These are phyloP conservation scores for Clonostachys sp. DNA, from an alignment of 2,329 filamentous ascomycete genomes.

Conservation along the genomic window DNA sequence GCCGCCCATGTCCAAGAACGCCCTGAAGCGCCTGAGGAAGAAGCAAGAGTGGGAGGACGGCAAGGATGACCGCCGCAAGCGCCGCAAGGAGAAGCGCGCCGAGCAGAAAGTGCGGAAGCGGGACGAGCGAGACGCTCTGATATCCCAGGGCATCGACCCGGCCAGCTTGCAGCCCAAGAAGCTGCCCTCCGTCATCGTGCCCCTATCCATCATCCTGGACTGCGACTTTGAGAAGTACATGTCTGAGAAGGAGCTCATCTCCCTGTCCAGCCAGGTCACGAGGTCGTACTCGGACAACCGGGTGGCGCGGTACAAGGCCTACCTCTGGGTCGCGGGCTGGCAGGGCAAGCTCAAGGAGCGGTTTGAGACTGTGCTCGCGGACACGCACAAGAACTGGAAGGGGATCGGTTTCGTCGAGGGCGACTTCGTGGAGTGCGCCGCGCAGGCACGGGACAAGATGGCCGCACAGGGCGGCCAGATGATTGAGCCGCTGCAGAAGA, in stretches of 20 bases:
- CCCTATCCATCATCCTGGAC: conserved; percentile 80
- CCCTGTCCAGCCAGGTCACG: conserved; percentile 78
- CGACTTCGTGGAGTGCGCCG: conserved; percentile 68
- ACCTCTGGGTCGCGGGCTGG: conserved; percentile 77
- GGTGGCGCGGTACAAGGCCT: conserved; percentile 59
- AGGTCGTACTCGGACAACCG: conserved; percentile 87
- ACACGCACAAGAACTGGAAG: conserved; percentile 75
- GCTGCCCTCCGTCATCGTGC: conserved; percentile 50
- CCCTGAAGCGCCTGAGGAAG: conserved; percentile 73
- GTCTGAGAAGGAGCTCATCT: conserved; percentile 80
- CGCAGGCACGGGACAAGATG: conserved; percentile 67
- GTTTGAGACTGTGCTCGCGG: conserved; percentile 70
- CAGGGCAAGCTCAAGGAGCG: conserved; percentile 69
- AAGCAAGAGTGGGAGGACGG: conserved; percentile 72
- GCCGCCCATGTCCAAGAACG: conserved; percentile 70
- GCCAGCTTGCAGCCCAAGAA: conserved; percentile 23
- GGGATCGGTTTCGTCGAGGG: conserved; percentile 68
- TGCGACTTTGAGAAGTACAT: conserved; percentile 91
- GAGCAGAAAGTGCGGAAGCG: conserved; percentile 41
- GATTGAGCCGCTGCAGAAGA: conserved; percentile 49
- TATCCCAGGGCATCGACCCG: conserved; percentile 41
- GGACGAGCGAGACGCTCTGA: conserved; percentile 41
- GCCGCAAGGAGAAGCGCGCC: conserved; percentile 50
- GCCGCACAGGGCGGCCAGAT: conserved; percentile 46
- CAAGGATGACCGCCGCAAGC: conserved; percentile 51